phyloP scores from a whole-genome alignment of 176 grass and related monocot genomes.

The Typha latifolia region DNA sequence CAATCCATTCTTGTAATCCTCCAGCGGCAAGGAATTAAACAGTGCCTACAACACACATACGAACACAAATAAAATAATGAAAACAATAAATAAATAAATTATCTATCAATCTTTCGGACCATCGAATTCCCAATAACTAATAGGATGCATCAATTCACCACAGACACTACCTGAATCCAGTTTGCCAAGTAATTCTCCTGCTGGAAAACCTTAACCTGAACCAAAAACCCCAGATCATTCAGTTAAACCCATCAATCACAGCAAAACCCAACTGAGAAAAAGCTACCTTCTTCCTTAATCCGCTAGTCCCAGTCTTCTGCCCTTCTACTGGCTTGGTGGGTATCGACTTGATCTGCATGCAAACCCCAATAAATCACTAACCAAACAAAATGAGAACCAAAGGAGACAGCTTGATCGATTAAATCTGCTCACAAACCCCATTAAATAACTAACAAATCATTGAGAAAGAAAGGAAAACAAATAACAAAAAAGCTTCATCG shows the following conservation, averaged over 20 bases:
- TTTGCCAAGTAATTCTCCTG: conserved; percentile 84
- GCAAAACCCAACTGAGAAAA: neutral
- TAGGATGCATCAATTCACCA: conserved; percentile 6
- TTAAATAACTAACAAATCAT: too few species aligned
- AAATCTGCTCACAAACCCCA: neutral
- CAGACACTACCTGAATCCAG: conserved; percentile 71
- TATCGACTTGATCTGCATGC: conserved; percentile 48
- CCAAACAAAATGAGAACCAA: too few species aligned
- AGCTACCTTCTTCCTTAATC: conserved; percentile 74
- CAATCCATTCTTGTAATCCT: conserved; percentile 66
- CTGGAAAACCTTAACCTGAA: conserved; percentile 90
- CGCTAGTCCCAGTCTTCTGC: conserved; percentile 88
- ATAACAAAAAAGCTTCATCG: too few species aligned
- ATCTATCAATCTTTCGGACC: neutral
- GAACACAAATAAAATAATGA: too few species aligned
- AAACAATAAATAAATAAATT: conserved; percentile 13
- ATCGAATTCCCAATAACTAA: conserved; percentile 2
- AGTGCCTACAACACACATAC: conserved; percentile 41
- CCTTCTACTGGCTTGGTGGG: conserved; percentile 68
- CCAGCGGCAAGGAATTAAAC: conserved; percentile 67
- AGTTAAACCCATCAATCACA: conserved; percentile 4
- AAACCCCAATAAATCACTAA: neutral
- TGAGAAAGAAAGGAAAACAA: too few species aligned
- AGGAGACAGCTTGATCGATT: too few species aligned
- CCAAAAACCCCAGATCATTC: conserved; percentile 7